A percentile compares a stretch with the other conserved stretches of the same genome.
phyloP scores from a whole-genome alignment of 495 filamentous ascomycete species.

The Geoglossum glabrum region DNA sequence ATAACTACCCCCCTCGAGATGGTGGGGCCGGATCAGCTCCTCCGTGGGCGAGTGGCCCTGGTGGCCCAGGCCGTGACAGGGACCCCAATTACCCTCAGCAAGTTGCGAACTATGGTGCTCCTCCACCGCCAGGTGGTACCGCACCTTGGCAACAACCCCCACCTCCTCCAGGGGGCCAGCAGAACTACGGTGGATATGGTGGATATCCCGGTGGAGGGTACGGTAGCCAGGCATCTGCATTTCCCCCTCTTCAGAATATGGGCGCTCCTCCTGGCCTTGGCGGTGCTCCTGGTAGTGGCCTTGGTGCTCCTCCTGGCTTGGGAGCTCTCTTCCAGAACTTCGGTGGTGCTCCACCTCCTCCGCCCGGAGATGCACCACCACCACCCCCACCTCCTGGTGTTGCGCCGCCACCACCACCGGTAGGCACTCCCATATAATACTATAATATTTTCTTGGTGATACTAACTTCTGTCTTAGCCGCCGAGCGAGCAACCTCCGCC shows the following conservation, averaged over 20 bases:
- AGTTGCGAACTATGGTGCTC: conserved; percentile 17
- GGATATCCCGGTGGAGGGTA: conserved; percentile 29
- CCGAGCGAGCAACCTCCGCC: conserved; percentile 57
- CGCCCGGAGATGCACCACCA: conserved; percentile 18
- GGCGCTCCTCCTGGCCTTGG: conserved; percentile 35
- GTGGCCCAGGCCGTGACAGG: conserved; percentile 27
- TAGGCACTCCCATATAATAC: conserved; percentile 14
- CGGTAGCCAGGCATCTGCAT: conserved; percentile 8
- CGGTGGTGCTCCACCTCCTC: conserved; percentile 34
- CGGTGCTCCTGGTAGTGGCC: conserved; percentile 24
- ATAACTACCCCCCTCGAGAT: conserved; percentile 24
- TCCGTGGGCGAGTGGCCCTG: conserved; percentile 32
- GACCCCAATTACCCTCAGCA: conserved; percentile 26
- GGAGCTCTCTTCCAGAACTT: conserved; percentile 20
- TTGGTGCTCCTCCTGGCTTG: conserved; percentile 40
- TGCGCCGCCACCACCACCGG: conserved; percentile 49
- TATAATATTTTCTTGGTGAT: neutral
- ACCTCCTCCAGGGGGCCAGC: conserved; percentile 26
- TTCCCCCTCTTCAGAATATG: conserved; percentile 29
- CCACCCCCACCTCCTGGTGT: conserved; percentile 14
- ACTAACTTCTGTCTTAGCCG: conserved; percentile 19
- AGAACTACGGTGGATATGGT: conserved; percentile 23
- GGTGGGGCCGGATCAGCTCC: conserved; percentile 21
- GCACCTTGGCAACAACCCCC: conserved; percentile 55
- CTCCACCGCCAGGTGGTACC: conserved; percentile 28